Evolutionary conservation across 2,329 filamentous ascomycete species (phyloP).

Genomic region (Penicillium sp.): DNA sequence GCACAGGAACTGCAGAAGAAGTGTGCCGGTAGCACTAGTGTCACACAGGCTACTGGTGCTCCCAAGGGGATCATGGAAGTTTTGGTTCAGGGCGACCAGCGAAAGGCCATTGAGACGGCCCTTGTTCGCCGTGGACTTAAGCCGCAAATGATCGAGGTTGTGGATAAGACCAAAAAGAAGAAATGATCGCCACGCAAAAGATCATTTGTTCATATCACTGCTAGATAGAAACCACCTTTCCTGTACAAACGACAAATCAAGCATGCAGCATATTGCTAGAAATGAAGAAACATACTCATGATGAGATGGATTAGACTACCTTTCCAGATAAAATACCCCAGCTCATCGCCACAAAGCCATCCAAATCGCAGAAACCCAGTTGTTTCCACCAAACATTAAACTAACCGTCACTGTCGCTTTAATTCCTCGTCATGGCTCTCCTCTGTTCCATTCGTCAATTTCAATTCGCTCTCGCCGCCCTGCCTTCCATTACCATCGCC

Average conservation of each 20-base stretch:
- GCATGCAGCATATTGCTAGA: background rate
- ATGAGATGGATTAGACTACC: background rate
- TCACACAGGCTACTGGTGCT: slow-evolving; percentile 60
- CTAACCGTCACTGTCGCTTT: background rate
- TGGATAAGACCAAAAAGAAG: slow-evolving; percentile 68
- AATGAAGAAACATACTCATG: background rate
- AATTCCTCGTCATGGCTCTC: background rate
- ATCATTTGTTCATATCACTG: too few relatives aligned
- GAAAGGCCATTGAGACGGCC: slow-evolving; percentile 58
- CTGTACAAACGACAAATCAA: background rate
- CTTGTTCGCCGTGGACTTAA: slow-evolving; percentile 59
- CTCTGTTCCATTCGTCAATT: background rate
- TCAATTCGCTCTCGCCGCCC: background rate
- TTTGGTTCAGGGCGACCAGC: slow-evolving; percentile 66
- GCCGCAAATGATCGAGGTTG: slow-evolving; percentile 60
- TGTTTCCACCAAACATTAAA: background rate
- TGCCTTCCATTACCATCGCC: background rate
- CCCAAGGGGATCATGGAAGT: slow-evolving; percentile 65
- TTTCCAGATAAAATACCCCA: background rate
- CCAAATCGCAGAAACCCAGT: background rate
- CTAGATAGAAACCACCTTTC: background rate
- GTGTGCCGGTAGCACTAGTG: slow-evolving; percentile 66
- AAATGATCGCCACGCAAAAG: slow-evolving; percentile 33
- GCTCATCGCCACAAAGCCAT: too few relatives aligned
- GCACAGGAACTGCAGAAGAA: slow-evolving; percentile 66